Evolutionary conservation across 306 rosid species (phyloP).

Genomic region (Parietaria judaica): DNA sequence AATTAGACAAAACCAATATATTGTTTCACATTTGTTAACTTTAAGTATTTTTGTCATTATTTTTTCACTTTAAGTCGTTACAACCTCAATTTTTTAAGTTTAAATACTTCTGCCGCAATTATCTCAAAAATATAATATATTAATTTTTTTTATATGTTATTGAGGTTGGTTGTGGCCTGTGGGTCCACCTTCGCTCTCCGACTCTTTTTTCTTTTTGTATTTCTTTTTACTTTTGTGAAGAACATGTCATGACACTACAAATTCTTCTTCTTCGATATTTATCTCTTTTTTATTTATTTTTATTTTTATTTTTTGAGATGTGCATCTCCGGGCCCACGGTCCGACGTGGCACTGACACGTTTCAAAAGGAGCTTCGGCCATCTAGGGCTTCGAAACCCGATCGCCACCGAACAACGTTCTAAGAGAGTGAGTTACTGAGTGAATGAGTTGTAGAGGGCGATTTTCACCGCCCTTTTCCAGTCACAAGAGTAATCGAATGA

Average conservation of each 20-base stretch:
- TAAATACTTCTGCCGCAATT: no score
- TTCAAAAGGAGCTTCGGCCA: neutral
- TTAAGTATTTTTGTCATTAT: neutral
- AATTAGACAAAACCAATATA: no score
- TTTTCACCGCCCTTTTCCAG: no score
- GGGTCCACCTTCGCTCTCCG: constrained; percentile 21
- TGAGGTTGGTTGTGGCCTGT: constrained; percentile 21
- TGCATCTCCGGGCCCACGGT: constrained; percentile 19
- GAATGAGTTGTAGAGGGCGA: no score
- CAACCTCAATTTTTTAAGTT: no score
- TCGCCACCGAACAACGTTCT: constrained; percentile 1
- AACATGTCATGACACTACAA: no score
- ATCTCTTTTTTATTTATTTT: neutral
- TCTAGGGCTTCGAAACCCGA: constrained; percentile 3
- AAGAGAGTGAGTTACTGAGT: neutral
- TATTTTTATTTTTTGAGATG: neutral
- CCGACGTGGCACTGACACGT: constrained; percentile 17
- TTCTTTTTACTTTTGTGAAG: neutral
- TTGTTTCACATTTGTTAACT: neutral
- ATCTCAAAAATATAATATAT: no score
- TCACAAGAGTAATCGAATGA: no score
- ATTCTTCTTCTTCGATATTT: neutral
- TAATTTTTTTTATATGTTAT: neutral
- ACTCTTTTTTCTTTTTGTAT: constrained; percentile 1
- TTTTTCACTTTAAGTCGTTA: neutral